These are phyloP conservation scores for Carpinus viminea DNA, from an alignment of 306 rosid genomes.

Conservation along the genomic window DNA sequence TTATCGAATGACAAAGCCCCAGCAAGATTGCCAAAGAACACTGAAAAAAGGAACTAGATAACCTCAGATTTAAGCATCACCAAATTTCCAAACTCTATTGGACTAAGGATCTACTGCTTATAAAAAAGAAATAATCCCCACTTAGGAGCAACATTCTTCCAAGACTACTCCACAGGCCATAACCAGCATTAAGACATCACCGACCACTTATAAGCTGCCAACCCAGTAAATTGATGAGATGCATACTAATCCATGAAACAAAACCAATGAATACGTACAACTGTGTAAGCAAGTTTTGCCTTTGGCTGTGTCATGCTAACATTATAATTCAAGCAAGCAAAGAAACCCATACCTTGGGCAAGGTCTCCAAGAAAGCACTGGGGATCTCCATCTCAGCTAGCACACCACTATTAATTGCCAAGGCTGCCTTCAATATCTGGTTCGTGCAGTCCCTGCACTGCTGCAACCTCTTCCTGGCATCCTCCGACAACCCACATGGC, in stretches of 20 bases:
- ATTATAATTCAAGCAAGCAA: background rate
- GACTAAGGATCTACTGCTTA: background rate
- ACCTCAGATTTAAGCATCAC: background rate
- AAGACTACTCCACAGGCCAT: background rate
- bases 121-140: background rate
- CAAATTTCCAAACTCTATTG: background rate
- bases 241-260: background rate
- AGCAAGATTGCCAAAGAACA: too few species aligned
- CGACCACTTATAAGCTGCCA: background rate
- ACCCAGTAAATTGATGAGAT: background rate
- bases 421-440: constrained; percentile 88
- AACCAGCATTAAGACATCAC: background rate
- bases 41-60: background rate
- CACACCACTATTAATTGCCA: constrained; percentile 84
- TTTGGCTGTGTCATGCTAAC: constrained; percentile 3
- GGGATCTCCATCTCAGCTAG: constrained; percentile 96
- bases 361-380: constrained; percentile 55
- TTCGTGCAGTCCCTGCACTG: constrained; percentile 88
- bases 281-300: too few species aligned
- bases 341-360: constrained; percentile 68
- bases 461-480: constrained; percentile 81
- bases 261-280: background rate
- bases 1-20: background rate
- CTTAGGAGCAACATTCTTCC: background rate
- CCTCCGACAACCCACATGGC: constrained; percentile 65